These are phyloP conservation scores for Hypoxylon intermedium DNA, from an alignment of 495 filamentous ascomycete genomes.

Conservation along the genomic window DNA sequence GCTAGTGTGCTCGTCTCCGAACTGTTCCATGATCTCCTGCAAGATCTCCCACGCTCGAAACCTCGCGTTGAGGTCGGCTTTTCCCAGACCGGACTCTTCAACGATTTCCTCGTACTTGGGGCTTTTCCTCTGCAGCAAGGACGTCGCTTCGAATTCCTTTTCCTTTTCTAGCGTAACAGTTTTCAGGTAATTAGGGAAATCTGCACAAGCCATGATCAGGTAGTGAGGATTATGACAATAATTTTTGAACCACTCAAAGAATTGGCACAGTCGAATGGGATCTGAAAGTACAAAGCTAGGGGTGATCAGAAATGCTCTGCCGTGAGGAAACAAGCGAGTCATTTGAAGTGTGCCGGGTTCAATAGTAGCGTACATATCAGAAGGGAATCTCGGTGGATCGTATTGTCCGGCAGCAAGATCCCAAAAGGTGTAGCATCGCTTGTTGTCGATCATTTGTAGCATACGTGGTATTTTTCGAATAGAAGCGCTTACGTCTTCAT, in stretches of 20 bases:
- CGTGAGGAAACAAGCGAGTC: constrained; percentile 64
- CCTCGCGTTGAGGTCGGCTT: constrained; percentile 34
- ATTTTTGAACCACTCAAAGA: constrained; percentile 64
- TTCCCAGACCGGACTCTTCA: constrained; percentile 17
- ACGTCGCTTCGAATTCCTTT: constrained; percentile 39
- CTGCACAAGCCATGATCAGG: constrained; percentile 43
- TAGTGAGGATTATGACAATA: constrained; percentile 37
- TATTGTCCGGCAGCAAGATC: constrained; percentile 36
- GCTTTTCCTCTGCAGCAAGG: constrained; percentile 6
- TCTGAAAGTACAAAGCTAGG: constrained; percentile 66
- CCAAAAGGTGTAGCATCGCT: constrained; percentile 41
- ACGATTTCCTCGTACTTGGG: constrained; percentile 21
- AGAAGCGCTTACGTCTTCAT: constrained; percentile 31
- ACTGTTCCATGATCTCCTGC: constrained; percentile 29
- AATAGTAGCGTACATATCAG: constrained; percentile 14
- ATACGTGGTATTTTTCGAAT: constrained; percentile 30
- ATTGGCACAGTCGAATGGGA: constrained; percentile 54
- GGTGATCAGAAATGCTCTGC: constrained; percentile 66
- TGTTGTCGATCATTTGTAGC: constrained; percentile 27
- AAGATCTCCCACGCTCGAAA: constrained; percentile 33
- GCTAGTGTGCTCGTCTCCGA: constrained; percentile 34
- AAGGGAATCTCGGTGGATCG: constrained; percentile 37
- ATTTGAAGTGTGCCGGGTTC: constrained; percentile 44
- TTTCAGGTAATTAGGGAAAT: constrained; percentile 52
- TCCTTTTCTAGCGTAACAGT: constrained; percentile 51